Evolutionary conservation across 2,329 filamentous ascomycete species (phyloP).

Genomic region (Aureobasidium sp.): DNA sequence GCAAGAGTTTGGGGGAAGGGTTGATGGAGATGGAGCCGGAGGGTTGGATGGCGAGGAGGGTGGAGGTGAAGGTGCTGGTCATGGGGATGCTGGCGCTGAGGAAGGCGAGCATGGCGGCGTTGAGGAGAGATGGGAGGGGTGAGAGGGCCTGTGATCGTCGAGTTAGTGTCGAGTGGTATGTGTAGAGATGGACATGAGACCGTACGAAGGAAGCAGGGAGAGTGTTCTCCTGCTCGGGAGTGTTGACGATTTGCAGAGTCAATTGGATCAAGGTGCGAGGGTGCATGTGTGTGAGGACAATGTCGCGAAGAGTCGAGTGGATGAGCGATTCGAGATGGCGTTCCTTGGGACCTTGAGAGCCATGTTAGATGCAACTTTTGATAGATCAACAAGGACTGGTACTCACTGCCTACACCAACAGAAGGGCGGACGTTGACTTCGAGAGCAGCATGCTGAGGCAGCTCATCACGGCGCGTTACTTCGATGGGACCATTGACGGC

Average conservation of each 20-base stretch:
- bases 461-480: constrained; percentile 77
- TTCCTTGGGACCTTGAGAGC: constrained; percentile 33
- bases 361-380: background rate
- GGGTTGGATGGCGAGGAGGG: constrained; percentile 32
- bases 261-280: constrained; percentile 72
- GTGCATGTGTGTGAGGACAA: constrained; percentile 66
- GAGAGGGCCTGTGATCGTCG: constrained; percentile 64
- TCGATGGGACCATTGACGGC: constrained; percentile 92
- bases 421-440: constrained; percentile 86
- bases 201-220: constrained; percentile 53
- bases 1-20: constrained; percentile 55
- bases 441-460: constrained; percentile 81
- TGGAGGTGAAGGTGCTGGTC: constrained; percentile 59
- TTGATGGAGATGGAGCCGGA: constrained; percentile 25
- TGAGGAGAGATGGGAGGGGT: constrained; percentile 72
- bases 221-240: constrained; percentile 56
- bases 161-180: too few relatives aligned
- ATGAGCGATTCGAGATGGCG: constrained; percentile 74
- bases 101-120: constrained; percentile 68
- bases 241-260: constrained; percentile 62
- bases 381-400: background rate
- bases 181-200: too few relatives aligned
- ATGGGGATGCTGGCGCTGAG: constrained; percentile 77
- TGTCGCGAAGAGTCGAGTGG: constrained; percentile 61
- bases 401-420: constrained; percentile 70